Conservation (phyloP, 176 grass and related monocot species). For the Aegilops umbellulata region DNA sequence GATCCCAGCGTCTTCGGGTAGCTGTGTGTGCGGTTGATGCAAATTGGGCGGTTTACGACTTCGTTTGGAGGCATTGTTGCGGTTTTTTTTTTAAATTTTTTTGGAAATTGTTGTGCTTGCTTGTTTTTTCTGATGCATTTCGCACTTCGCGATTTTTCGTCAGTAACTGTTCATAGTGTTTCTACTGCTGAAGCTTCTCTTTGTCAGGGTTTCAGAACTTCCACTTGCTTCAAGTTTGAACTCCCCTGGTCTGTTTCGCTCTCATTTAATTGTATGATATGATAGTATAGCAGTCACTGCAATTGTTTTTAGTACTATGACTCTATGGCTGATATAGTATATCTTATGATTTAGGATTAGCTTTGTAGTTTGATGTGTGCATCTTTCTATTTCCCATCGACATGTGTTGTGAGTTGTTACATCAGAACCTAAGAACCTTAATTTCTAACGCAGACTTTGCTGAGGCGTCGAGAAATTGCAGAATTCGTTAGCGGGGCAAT, state of each 20-base stretch:
- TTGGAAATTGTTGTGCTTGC: neutral
- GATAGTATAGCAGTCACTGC: no score
- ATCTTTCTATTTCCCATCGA: neutral
- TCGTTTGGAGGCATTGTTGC: neutral
- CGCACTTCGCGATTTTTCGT: neutral
- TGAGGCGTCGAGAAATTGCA: conserved; percentile 54
- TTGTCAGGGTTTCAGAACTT: neutral
- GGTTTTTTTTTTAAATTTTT: no score
- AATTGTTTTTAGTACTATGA: no score
- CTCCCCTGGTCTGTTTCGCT: no score
- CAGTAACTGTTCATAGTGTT: neutral
- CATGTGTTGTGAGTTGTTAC: conserved; percentile 7
- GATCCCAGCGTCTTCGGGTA: neutral
- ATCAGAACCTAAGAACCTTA: neutral
- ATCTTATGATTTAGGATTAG: neutral
- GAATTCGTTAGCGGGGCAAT: conserved; percentile 89
- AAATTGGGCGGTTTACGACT: neutral
- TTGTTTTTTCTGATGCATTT: neutral
- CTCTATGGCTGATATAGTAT: neutral
- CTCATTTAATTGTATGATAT: no score
- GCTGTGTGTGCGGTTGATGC: neutral
- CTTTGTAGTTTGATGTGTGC: neutral
- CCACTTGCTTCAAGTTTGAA: neutral
- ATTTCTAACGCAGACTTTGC: conserved; percentile 38
- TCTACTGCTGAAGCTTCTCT: neutral